These are phyloP conservation scores for Phytophthora sp. DNA, from an alignment of 352 stramenopile genomes.

Conservation along the genomic window DNA sequence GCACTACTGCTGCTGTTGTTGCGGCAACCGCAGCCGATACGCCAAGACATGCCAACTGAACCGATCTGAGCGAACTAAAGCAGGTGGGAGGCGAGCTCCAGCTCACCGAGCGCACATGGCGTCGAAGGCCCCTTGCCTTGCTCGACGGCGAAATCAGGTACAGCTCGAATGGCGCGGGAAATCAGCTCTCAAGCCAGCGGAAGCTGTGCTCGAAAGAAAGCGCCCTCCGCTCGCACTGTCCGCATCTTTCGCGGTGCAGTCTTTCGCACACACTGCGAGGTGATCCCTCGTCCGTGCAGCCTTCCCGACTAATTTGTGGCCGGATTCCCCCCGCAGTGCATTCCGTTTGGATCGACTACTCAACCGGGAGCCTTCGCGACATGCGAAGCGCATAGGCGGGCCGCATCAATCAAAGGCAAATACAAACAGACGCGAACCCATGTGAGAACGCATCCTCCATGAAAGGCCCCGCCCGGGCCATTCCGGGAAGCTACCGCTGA, in stretches of 20 bases:
- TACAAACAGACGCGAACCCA: conserved; percentile 24
- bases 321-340: neutral
- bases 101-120: neutral
- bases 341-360: too few relatives aligned
- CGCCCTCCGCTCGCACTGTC: neutral
- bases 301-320: too few relatives aligned
- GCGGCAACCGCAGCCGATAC: neutral
- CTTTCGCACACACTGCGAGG: neutral
- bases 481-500: conserved; percentile 15
- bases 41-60: neutral
- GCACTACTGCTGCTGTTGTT: too few relatives aligned
- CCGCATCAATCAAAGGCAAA: conserved; percentile 2
- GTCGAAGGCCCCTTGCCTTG: too few relatives aligned
- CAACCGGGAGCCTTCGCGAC: conserved; percentile 6
- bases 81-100: neutral
- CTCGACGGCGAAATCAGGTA: too few relatives aligned
- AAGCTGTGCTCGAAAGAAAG: conserved; percentile 10
- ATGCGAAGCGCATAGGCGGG: conserved; percentile 8
- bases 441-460: conserved; percentile 3
- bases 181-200: neutral
- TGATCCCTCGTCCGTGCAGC: too few relatives aligned
- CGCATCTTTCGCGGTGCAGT: neutral
- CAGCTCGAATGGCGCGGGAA: neutral
- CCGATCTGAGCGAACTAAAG: conserved; percentile 1
- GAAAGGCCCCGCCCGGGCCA: conserved; percentile 9